Conservation (phyloP, 2,329 filamentous ascomycete genomes). For the Penicillium griseofulvum region DNA sequence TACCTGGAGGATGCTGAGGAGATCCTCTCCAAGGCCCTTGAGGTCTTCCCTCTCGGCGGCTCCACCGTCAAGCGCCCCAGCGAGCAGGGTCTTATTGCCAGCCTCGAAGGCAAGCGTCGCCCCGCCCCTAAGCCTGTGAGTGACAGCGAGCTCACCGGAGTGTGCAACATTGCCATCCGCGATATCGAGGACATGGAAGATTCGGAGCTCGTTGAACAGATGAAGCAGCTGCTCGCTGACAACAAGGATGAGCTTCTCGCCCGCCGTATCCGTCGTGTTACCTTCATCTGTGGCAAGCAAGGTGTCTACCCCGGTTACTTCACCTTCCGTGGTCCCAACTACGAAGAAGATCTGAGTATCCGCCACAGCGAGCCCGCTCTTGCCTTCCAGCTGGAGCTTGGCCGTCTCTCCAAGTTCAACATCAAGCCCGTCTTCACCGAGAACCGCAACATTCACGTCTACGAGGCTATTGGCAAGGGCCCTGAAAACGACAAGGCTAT, state of each 20-base stretch:
- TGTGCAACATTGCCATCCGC: constrained; percentile 87
- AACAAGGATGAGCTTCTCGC: constrained; percentile 80
- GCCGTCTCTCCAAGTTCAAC: constrained; percentile 91
- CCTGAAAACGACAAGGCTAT: constrained; percentile 73
- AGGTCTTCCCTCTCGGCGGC: constrained; percentile 66
- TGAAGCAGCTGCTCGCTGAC: constrained; percentile 71
- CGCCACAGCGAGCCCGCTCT: constrained; percentile 95
- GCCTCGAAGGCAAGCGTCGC: constrained; percentile 71
- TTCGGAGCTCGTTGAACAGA: constrained; percentile 72
- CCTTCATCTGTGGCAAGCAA: constrained; percentile 94
- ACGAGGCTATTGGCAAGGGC: constrained; percentile 92
- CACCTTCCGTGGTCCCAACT: constrained; percentile 91
- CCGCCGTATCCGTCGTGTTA: constrained; percentile 81
- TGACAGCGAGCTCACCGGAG: constrained; percentile 79
- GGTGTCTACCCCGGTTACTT: constrained; percentile 95
- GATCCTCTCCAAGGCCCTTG: constrained; percentile 75
- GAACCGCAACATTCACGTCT: constrained; percentile 98
- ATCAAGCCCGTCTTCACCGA: constrained; percentile 98
- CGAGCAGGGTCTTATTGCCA: constrained; percentile 63
- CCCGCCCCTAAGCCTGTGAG: constrained; percentile 55
- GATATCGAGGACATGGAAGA: constrained; percentile 84
- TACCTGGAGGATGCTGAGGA: constrained; percentile 96
- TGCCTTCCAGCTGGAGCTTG: constrained; percentile 97
- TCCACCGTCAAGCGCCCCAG: constrained; percentile 57
- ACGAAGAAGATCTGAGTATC: constrained; percentile 89